Conservation (phyloP, 2,329 filamentous ascomycete genomes). For the Penicillium glabrum region DNA sequence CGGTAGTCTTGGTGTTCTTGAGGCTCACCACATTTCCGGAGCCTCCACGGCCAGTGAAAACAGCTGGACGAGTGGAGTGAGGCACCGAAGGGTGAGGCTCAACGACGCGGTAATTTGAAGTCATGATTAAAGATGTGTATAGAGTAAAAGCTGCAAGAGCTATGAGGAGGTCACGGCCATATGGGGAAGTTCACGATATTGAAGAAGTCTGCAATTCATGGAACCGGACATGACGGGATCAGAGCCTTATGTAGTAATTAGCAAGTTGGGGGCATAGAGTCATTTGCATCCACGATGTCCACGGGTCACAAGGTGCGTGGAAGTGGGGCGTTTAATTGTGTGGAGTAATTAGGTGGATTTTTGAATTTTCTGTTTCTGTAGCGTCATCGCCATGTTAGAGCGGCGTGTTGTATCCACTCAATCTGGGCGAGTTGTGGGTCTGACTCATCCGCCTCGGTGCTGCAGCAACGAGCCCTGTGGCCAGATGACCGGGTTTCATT, state of each 20-base stretch:
- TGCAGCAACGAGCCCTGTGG: slow-evolving; percentile 10
- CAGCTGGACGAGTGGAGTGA: slow-evolving; percentile 47
- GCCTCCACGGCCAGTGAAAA: slow-evolving; percentile 57
- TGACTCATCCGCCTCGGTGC: slow-evolving; percentile 11
- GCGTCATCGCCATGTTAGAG: slow-evolving; percentile 15
- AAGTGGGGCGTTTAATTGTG: slow-evolving; percentile 9
- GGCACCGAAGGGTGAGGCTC: slow-evolving; percentile 63
- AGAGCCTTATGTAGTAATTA: slow-evolving; percentile 18
- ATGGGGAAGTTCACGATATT: neutral
- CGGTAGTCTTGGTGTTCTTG: slow-evolving; percentile 52
- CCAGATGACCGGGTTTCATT: neutral
- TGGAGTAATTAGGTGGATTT: slow-evolving; percentile 11
- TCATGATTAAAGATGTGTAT: slow-evolving; percentile 25
- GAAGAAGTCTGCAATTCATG: neutral
- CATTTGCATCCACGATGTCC: slow-evolving; percentile 19
- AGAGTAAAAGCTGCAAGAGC: slow-evolving; percentile 10
- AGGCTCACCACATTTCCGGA: slow-evolving; percentile 59
- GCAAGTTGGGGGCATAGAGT: slow-evolving; percentile 8
- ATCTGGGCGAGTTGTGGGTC: neutral
- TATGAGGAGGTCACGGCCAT: slow-evolving; percentile 14
- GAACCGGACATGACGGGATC: slow-evolving; percentile 10
- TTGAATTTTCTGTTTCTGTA: slow-evolving; percentile 6
- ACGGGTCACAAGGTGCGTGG: slow-evolving; percentile 21
- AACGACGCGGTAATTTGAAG: slow-evolving; percentile 54
- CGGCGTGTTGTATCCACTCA: neutral